Evolutionary conservation across 2,329 filamentous ascomycete genomes (phyloP).

Genomic region (Scedosporium aurantiacum): DNA sequence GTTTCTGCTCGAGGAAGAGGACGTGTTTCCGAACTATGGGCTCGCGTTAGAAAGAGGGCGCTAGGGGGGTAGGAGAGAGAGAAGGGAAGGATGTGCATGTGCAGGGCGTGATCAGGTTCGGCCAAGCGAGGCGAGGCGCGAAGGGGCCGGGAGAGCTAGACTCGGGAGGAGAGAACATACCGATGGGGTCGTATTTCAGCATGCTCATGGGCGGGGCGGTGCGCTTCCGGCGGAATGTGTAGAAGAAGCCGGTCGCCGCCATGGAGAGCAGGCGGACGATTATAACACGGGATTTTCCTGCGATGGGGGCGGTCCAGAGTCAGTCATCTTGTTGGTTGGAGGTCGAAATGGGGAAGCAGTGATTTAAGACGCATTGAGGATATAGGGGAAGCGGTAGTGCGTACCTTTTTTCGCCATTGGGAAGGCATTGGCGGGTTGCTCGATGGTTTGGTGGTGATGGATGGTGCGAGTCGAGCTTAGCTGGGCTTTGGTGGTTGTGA

Average conservation of each 20-base stretch:
- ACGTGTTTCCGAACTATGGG: conserved; percentile 79
- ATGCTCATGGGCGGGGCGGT: conserved; percentile 79
- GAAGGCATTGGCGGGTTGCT: neutral
- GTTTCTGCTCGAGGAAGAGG: conserved; percentile 87
- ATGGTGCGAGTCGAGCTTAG: neutral
- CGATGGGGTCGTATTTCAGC: conserved; percentile 97
- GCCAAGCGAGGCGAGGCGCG: neutral
- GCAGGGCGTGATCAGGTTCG: too few relatives aligned
- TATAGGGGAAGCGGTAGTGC: neutral
- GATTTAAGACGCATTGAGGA: neutral
- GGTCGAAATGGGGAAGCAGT: too few relatives aligned
- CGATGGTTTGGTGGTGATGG: neutral
- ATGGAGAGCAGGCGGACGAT: conserved; percentile 92
- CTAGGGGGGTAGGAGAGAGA: neutral
- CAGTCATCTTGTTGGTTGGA: neutral
- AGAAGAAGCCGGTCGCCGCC: conserved; percentile 98
- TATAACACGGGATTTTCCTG: conserved; percentile 85
- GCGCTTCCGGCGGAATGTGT: conserved; percentile 76
- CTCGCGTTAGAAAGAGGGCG: neutral
- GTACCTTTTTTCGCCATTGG: conserved; percentile 27
- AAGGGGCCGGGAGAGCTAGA: conserved; percentile 4
- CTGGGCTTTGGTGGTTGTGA: neutral
- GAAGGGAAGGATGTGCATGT: neutral
- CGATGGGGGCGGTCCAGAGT: neutral
- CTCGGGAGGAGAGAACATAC: conserved; percentile 34